Base-by-base conservation (phyloP, 192 early-diverging fungal genomes). In the Gigaspora rosea region DNA sequence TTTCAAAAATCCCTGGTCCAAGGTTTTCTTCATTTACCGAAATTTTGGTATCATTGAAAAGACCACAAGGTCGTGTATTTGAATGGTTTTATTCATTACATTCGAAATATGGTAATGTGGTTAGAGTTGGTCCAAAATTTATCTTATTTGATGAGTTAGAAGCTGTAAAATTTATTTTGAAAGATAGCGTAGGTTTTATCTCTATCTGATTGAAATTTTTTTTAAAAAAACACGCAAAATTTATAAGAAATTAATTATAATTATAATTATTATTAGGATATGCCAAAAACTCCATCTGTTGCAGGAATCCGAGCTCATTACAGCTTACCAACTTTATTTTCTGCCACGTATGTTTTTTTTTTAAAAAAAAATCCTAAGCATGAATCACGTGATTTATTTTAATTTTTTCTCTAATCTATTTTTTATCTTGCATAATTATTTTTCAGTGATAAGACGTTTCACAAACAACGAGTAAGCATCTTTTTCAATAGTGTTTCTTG, bases 81-180 rank as follows among this genome's bases (percentile, higher is more conserved):
- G 36, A 62, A 48, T 75, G 74, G 74, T 75, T 64, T 65, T 64
- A 48, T 16, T 20, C 47, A 49, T 35, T 80, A n/a, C 85, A 86
- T 41, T 57, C 63, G 15, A 35, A 79, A 13, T 84, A 83, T 69
- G 87, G 87, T 4, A 78, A 66, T 8, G 70, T 85, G 58, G 82
- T 85, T 11, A 77, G 82, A 50, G 20, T 83, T n/a, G 78, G 67
- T 4, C 74, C 84, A 6, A 77, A 78, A 11, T 36, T 67, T 10
- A 68, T 88, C 12, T 73, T 81, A 18, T 79, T 88, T 2, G 65
- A 82, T 2, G 79, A 84, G 64, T 85, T 84, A 46, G 80, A 85
- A 48, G 78, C 82, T 68, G 79, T 86, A 15, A 80, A 73, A 49
- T 77, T 84, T 54, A 73, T 83, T 58, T 71, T 79, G 1, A 15